A percentile compares a stretch with the other conserved stretches of the same genome.
Conservation (phyloP, 352 stramenopile genomes). For the Pythium myriotylum region DNA sequence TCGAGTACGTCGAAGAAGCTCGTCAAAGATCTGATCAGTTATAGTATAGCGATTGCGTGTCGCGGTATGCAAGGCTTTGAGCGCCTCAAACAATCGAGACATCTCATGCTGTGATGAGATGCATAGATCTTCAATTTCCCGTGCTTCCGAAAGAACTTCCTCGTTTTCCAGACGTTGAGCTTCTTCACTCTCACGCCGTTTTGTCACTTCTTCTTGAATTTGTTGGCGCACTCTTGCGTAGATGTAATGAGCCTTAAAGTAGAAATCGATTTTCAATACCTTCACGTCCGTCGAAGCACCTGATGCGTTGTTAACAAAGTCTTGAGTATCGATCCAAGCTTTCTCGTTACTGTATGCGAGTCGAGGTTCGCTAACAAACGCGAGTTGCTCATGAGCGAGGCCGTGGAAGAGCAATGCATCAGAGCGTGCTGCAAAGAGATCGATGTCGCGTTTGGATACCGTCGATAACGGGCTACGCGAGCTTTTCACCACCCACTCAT, state of each 20-base stretch:
- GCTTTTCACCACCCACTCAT: conserved; percentile 52
- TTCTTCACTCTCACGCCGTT: conserved; percentile 21
- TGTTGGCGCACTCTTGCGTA: conserved; percentile 26
- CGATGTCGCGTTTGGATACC: conserved; percentile 18
- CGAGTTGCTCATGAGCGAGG: conserved; percentile 63
- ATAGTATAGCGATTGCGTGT: no score
- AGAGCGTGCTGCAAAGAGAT: conserved; percentile 26
- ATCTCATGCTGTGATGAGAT: no score
- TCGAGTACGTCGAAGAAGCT: no score
- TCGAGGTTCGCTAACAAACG: conserved; percentile 32
- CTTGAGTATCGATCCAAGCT: conserved; percentile 9
- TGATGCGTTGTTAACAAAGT: conserved; percentile 13
- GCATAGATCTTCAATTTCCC: not conserved
- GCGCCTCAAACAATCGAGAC: no score
- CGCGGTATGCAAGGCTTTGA: no score
- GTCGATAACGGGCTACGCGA: conserved; percentile 44
- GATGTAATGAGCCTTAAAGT: conserved; percentile 15
- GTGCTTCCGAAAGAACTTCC: conserved; percentile 9
- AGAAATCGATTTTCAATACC: conserved; percentile 25
- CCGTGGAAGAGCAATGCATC: conserved; percentile 47
- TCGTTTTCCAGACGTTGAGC: conserved; percentile 18
- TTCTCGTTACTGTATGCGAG: conserved; percentile 22
- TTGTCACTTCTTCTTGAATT: conserved; percentile 15
- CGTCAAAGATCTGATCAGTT: no score
- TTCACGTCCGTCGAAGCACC: no score